Percentiles rank a stretch among this genome's conserved stretches.
phyloP scores from a whole-genome alignment of 306 rosid species.

The Senna tora region DNA sequence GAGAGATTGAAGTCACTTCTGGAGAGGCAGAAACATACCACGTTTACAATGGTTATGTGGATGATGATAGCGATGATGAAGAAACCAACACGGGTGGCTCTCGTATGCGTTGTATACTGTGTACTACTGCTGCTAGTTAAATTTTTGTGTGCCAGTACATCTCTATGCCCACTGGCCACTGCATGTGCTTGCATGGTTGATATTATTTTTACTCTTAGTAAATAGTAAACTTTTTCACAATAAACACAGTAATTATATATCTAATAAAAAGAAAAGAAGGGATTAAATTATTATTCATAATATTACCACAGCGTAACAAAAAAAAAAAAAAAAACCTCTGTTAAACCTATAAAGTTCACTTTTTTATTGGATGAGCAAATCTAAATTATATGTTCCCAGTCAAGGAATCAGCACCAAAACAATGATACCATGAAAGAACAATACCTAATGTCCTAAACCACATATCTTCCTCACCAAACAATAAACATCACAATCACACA shows the following conservation, averaged over 20 bases:
- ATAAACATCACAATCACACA: not conserved
- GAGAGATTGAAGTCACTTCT: conserved; percentile 41
- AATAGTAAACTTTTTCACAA: no score
- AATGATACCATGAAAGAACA: not conserved
- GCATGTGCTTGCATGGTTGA: conserved; percentile 38
- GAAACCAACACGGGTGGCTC: conserved; percentile 49
- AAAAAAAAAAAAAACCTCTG: no score
- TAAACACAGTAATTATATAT: no score
- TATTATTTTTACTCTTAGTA: not conserved
- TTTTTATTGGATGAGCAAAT: no score
- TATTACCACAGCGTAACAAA: no score
- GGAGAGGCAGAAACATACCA: conserved; percentile 45
- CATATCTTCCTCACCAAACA: not conserved
- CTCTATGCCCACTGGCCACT: conserved; percentile 1
- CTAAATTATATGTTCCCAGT: no score
- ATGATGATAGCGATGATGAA: conserved; percentile 52
- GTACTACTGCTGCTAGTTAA: conserved; percentile 91
- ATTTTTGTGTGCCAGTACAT: conserved; percentile 26
- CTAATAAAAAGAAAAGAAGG: no score
- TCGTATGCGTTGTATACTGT: conserved; percentile 89
- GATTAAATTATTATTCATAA: no score
- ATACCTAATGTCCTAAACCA: not conserved
- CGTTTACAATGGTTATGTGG: conserved; percentile 53
- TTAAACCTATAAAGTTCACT: no score
- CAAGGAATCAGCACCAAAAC: not conserved